Evolutionary conservation across 805 yeast species (phyloP), one percentile per base, ranked within the genome.

Genomic region (Saturnispora sanitii): DNA sequence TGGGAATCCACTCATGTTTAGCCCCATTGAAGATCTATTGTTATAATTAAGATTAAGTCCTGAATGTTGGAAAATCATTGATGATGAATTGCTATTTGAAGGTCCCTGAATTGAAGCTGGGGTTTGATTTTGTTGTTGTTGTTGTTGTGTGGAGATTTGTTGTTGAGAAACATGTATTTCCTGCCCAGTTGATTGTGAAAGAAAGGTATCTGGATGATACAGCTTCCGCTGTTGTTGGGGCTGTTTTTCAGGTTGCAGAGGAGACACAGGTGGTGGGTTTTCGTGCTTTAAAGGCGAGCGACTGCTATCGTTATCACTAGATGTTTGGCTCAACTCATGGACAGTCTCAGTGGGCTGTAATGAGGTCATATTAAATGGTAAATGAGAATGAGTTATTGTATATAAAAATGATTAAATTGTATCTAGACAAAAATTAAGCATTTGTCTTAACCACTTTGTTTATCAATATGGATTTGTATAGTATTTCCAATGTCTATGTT

Each of bases 171-270:
- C 13, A 27, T 35, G 37, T 23, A 36, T 54, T 28, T 70, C 75
- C 30, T 67, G 62, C 0, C 77, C 78, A 0, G 75, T 71, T 0
- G 77, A 71, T 47, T 73, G 77, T 3, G 78, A 71, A 4, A 72
- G 56, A 12, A 56, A 43, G 17, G 53, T 46, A 7, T 42, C 42
- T 7, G 42, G 42, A 33, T 40, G 42, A 25, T 40, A 40, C 20
- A 40, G 11, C 18, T 40, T 40, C 35, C 42, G 33, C 5, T 25
- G 35, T 9, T 18, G 37, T 15, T 21, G 33, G 11, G 16, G 29
- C 8, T 36, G 32, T 36, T 36, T n/a, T 15, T 8, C 15, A n/a
- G 21, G 12, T 11, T 27, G n/a, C n/a, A n/a, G n/a, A n/a, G n/a
- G n/a, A n/a, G n/a, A n/a, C 30, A 3, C 16, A 11, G 12, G 17